Conservation (phyloP, 148 eudicot species). For the Bassia scoparia region DNA sequence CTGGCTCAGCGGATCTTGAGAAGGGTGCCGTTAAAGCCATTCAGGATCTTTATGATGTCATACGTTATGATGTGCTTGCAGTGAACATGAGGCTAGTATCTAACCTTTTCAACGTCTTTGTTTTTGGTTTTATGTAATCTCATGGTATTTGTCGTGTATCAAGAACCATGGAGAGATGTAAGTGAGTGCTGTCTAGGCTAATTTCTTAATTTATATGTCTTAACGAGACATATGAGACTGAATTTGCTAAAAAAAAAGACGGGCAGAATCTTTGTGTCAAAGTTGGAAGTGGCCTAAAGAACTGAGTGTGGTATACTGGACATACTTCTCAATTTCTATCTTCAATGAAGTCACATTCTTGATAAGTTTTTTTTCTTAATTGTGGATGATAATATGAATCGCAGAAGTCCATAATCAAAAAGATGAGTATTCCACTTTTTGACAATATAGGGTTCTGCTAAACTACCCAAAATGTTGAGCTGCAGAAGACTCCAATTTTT, state of each 20-base stretch:
- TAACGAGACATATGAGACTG: constrained; percentile 67
- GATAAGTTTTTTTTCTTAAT: background rate
- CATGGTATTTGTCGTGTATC: background rate
- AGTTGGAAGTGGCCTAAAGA: constrained; percentile 85
- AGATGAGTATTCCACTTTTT: constrained; percentile 78
- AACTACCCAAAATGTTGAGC: constrained; percentile 93
- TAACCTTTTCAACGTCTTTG: background rate
- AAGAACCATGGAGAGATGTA: background rate
- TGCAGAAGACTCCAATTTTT: constrained; percentile 74
- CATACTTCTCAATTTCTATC: background rate
- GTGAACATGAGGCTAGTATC: constrained; percentile 67
- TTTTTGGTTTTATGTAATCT: background rate
- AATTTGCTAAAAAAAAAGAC: constrained; percentile 56
- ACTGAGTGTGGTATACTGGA: constrained; percentile 66
- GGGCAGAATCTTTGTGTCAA: constrained; percentile 76
- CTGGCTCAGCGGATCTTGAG: constrained; percentile 59
- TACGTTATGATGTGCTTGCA: constrained; percentile 65
- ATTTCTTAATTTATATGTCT: constrained; percentile 11
- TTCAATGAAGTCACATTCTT: background rate
- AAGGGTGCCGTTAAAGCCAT: constrained; percentile 92
- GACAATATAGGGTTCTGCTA: constrained; percentile 88
- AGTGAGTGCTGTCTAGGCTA: background rate
- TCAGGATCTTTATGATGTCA: constrained; percentile 91
- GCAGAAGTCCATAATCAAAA: constrained; percentile 73
- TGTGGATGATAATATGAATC: constrained; percentile 4